These are phyloP conservation scores for Globisporangium nunn DNA, from an alignment of 352 stramenopile genomes.

Conservation along the genomic window DNA sequence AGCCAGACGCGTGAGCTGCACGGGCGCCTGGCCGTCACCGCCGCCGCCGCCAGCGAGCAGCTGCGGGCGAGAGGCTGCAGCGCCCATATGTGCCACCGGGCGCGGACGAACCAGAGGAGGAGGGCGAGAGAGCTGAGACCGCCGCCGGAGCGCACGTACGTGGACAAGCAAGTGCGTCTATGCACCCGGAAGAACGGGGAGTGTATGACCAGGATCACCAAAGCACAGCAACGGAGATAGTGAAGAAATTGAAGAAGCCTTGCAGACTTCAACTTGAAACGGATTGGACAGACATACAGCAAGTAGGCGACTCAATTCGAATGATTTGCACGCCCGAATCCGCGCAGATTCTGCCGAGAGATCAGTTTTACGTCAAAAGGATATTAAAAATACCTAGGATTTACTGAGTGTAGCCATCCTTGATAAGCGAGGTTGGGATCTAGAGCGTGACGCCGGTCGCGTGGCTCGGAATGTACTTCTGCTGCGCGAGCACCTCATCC, in stretches of 20 bases:
- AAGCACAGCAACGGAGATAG: too few species aligned
- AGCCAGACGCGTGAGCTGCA: slow-evolving; percentile 14
- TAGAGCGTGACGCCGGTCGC: slow-evolving; percentile 64
- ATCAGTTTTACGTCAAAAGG: too few species aligned
- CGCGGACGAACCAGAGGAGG: neutral
- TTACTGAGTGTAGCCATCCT: too few species aligned
- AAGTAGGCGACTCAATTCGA: too few species aligned
- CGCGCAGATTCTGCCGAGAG: too few species aligned
- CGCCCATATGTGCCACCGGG: neutral
- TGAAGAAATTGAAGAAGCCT: too few species aligned
- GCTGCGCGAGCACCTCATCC: slow-evolving; percentile 61
- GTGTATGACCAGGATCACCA: too few species aligned
- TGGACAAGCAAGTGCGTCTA: neutral
- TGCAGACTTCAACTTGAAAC: too few species aligned
- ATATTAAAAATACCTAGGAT: too few species aligned
- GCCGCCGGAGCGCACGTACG: neutral
- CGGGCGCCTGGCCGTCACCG: neutral
- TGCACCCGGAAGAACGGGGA: too few species aligned
- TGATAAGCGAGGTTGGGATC: neutral
- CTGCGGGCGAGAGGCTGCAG: neutral
- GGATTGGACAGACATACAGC: too few species aligned
- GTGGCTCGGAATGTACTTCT: slow-evolving; percentile 78
- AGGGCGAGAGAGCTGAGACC: neutral
- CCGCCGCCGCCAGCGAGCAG: neutral
- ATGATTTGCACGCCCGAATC: too few species aligned